These are phyloP conservation scores for Mytilinidion resinicola DNA, from an alignment of 495 filamentous ascomycete species.

Conservation along the genomic window DNA sequence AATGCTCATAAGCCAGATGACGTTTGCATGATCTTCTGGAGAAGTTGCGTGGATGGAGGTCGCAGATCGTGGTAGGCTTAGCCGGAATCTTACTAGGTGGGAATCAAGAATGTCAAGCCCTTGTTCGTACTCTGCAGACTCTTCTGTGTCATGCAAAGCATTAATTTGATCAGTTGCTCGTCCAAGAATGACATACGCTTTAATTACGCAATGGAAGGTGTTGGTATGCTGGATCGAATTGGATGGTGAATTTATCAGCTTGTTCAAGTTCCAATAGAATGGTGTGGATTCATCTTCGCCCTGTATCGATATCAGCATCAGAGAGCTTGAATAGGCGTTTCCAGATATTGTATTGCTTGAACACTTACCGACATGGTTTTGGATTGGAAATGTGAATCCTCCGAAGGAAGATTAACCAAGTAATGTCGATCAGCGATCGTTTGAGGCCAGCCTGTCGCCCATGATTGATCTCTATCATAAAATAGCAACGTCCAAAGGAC, in stretches of 20 bases:
- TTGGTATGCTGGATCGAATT: neutral
- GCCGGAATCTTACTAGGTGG: conserved; percentile 14
- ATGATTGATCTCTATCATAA: conserved; percentile 11
- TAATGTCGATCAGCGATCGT: conserved; percentile 18
- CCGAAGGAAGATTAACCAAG: conserved; percentile 14
- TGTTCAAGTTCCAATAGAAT: conserved; percentile 14
- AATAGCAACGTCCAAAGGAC: conserved; percentile 21
- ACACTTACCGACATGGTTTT: neutral
- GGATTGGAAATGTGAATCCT: neutral
- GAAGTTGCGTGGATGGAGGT: conserved; percentile 11
- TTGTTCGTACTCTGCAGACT: conserved; percentile 4
- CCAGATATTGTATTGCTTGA: neutral
- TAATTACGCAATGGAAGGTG: conserved; percentile 15
- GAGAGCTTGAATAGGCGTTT: neutral
- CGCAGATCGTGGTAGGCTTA: conserved; percentile 14
- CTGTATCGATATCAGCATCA: neutral
- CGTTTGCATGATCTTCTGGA: conserved; percentile 1
- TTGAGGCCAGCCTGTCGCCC: conserved; percentile 18
- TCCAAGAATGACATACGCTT: conserved; percentile 18
- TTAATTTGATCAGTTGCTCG: conserved; percentile 15
- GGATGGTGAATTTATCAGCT: neutral
- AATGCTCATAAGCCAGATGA: conserved; percentile 11
- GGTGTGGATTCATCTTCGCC: neutral
- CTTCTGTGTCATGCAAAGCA: conserved; percentile 8
- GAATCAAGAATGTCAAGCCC: conserved; percentile 7